Base-by-base conservation (phyloP, 257 asterid genomes). In the Solanum dulcamara region DNA sequence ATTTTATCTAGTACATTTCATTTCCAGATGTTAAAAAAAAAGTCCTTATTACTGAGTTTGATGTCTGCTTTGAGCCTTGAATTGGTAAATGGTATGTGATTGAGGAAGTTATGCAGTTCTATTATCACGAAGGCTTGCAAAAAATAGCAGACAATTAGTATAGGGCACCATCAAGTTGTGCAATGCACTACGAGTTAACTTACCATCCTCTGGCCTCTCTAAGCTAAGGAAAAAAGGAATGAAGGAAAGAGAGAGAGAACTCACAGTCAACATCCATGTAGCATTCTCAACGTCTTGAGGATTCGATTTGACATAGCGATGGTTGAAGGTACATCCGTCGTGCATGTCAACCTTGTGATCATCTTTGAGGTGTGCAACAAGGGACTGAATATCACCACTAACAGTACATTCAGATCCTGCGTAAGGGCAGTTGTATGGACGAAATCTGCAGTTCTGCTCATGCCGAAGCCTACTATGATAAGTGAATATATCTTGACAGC, bases 281-380 rank as follows among this genome's bases (percentile, higher is more conserved):
- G 90, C 90, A 51, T 88, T 88, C 24, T 88, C 90, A 40, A 90
- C 88, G 40, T 88, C 91, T 53, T 87, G 91, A 32, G 91, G 90
- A 77, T 88, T 85, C 42, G 92, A 77, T 60, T 85, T 90, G 67
- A 88, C 90, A 84, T 90, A 90, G 8, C 92, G 88, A 66, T 90
- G 92, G 84, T 88, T 88, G 87, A 90, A 90, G 84, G 92, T 87
- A 84, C 84, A 83, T 10, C 91, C 90, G 10, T 85, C 64, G 32
- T 90, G 91, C 91, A 88, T 87, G 84, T 90, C 92, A 60, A 87
- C 91, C 84, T 88, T 88, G 83, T 90, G 92, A 85, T 90, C 89
- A 35, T 87, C 84, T 83, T 85, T 87, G 64, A 90, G 90, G 81
- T 90, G 91, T 17, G 85, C 50, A 68, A 87, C 90, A 28, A 90